These are phyloP conservation scores for Cornus kousa DNA, from an alignment of 148 eudicot genomes.

Conservation along the genomic window DNA sequence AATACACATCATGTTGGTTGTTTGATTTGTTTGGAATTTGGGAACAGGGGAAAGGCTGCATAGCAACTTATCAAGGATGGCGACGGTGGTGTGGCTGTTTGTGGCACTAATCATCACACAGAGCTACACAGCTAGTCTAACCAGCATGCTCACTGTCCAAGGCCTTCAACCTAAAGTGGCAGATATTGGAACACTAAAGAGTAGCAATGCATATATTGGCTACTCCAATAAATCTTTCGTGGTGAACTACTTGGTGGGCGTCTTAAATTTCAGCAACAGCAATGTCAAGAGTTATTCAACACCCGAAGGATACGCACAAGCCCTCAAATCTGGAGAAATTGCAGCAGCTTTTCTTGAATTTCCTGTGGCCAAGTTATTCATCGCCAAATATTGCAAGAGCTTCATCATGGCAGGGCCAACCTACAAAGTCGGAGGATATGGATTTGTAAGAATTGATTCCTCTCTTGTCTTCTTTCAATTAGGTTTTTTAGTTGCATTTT, in stretches of 20 bases:
- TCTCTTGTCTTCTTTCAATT: not conserved
- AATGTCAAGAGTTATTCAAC: slow-evolving; percentile 12
- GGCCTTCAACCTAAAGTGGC: slow-evolving; percentile 14
- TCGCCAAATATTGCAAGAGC: slow-evolving; percentile 33
- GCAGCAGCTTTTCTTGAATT: slow-evolving; percentile 27
- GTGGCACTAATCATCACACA: slow-evolving; percentile 31
- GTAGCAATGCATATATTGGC: slow-evolving; percentile 14
- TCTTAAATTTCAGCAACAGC: slow-evolving; percentile 7
- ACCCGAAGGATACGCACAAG: slow-evolving; percentile 13
- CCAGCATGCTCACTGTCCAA: slow-evolving; percentile 31
- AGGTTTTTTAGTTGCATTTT: not conserved
- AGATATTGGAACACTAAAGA: slow-evolving; percentile 17
- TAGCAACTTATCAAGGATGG: slow-evolving; percentile 29
- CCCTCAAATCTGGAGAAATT: slow-evolving; percentile 18
- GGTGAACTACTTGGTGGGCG: slow-evolving; percentile 8
- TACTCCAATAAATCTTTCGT: slow-evolving; percentile 5
- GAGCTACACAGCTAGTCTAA: slow-evolving; percentile 32
- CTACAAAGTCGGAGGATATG: slow-evolving; percentile 29
- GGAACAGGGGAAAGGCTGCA: slow-evolving; percentile 20
- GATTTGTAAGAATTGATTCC: slow-evolving; percentile 17
- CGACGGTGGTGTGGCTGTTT: slow-evolving; percentile 28
- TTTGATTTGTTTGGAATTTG: not conserved
- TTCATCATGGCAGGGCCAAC: slow-evolving; percentile 23
- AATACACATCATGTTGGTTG: not conserved
- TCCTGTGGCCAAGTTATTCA: slow-evolving; percentile 24